Conservation (phyloP, 768 basidiomycete species). For the Coprinopsis strossmayeri region DNA sequence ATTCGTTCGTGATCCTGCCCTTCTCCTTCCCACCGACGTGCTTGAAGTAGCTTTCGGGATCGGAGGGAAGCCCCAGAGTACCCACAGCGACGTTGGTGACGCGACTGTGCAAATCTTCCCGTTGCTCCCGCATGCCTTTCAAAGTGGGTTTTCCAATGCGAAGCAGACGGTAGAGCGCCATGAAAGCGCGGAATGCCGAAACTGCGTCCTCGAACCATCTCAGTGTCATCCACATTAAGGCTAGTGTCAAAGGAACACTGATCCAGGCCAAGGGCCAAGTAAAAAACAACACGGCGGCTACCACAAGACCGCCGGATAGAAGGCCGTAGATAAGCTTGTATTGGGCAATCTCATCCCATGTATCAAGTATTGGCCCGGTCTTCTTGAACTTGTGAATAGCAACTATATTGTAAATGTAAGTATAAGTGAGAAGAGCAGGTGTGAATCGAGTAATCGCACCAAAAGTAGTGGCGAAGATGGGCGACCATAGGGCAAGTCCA, state of each 20-base stretch:
- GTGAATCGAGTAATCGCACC: too few species aligned
- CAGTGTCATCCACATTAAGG: slow-evolving; percentile 84
- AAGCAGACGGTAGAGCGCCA: slow-evolving; percentile 54
- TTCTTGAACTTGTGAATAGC: slow-evolving; percentile 74
- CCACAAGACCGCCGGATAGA: slow-evolving; percentile 64
- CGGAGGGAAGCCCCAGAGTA: slow-evolving; percentile 52
- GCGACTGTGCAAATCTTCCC: slow-evolving; percentile 54
- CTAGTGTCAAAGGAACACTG: slow-evolving; percentile 56
- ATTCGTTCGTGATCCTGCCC: slow-evolving; percentile 56
- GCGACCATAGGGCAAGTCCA: slow-evolving; percentile 77
- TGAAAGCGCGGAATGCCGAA: slow-evolving; percentile 70
- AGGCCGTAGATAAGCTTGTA: slow-evolving; percentile 85
- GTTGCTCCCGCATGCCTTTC: slow-evolving; percentile 41
- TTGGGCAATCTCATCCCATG: slow-evolving; percentile 87
- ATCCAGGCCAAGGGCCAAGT: slow-evolving; percentile 59
- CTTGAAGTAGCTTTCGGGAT: slow-evolving; percentile 65
- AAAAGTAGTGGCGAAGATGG: slow-evolving; percentile 71
- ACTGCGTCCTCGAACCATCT: slow-evolving; percentile 86
- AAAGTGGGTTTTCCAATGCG: slow-evolving; percentile 54
- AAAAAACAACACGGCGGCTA: slow-evolving; percentile 48
- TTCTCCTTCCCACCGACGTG: slow-evolving; percentile 59
- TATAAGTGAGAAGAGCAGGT: too few species aligned
- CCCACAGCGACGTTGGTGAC: slow-evolving; percentile 59
- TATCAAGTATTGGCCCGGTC: slow-evolving; percentile 68
- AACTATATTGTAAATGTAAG: too few species aligned